Evolutionary conservation across 495 filamentous ascomycete genomes (phyloP).

Genomic region (Staphylotrichum longicolle): DNA sequence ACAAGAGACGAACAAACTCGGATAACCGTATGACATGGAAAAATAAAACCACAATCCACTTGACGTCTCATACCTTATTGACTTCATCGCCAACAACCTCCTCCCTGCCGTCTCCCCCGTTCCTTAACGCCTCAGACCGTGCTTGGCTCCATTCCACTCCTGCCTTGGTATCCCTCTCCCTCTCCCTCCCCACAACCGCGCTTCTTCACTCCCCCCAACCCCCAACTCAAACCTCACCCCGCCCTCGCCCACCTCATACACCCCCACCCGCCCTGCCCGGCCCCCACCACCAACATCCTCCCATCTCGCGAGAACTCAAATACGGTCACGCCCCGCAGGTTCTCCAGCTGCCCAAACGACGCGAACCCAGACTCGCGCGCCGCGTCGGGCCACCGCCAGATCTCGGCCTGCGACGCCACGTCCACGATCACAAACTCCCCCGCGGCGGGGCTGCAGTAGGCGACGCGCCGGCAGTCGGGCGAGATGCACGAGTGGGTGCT

Average conservation of each 20-base stretch:
- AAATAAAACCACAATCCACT: no score
- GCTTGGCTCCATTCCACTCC: no score
- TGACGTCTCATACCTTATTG: no score
- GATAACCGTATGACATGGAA: no score
- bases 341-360: constrained; percentile 30
- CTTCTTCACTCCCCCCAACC: constrained; percentile 14
- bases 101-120: neutral
- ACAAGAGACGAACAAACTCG: no score
- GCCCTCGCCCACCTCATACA: constrained; percentile 27
- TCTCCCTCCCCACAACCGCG: neutral
- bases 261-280: constrained; percentile 27
- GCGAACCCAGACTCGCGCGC: constrained; percentile 14
- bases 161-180: no score
- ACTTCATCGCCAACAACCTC: neutral
- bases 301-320: constrained; percentile 35
- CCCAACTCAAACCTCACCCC: constrained; percentile 22
- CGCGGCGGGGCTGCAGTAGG: constrained; percentile 27
- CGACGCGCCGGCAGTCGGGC: constrained; percentile 31
- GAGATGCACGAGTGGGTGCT: constrained; percentile 32
- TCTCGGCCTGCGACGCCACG: constrained; percentile 21
- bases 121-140: neutral
- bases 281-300: constrained; percentile 28
- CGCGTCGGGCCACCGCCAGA: constrained; percentile 32
- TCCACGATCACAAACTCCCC: constrained; percentile 28
- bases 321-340: constrained; percentile 26